phyloP scores from a whole-genome alignment of 75 land plant genomes.

The Pinus albicaulis region DNA sequence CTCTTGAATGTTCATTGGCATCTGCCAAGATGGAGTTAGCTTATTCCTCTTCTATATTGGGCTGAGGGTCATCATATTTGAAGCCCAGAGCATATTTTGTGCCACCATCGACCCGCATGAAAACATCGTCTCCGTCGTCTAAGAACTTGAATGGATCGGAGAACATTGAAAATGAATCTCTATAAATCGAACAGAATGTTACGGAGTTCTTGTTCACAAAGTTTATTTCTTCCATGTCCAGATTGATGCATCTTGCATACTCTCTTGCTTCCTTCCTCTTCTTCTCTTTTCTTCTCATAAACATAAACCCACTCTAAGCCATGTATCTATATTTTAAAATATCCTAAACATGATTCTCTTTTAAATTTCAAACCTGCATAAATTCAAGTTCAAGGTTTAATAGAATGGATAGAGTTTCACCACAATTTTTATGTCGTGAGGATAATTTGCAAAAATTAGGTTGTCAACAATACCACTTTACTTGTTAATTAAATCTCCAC shows the following conservation, averaged over 20 bases:
- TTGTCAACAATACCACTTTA: too few species aligned
- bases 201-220: constrained; percentile 93
- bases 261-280: background rate
- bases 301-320: too few species aligned
- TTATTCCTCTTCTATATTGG: constrained; percentile 9
- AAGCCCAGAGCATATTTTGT: constrained; percentile 28
- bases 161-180: constrained; percentile 64
- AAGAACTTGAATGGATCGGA: constrained; percentile 13
- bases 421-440: too few species aligned
- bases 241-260: background rate
- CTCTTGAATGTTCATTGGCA: constrained; percentile 44
- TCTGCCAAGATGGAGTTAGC: constrained; percentile 64
- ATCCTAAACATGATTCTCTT: too few species aligned
- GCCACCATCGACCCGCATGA: constrained; percentile 75
- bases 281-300: background rate
- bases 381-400: too few species aligned
- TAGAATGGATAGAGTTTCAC: too few species aligned
- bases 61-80: constrained; percentile 18
- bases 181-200: constrained; percentile 71
- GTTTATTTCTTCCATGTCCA: constrained; percentile 30
- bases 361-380: too few species aligned
- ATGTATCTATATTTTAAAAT: too few species aligned
- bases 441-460: too few species aligned
- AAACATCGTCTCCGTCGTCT: constrained; percentile 49
- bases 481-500: too few species aligned